Conservation (phyloP, 2,329 filamentous ascomycete species). For the Fusarium albidum region DNA sequence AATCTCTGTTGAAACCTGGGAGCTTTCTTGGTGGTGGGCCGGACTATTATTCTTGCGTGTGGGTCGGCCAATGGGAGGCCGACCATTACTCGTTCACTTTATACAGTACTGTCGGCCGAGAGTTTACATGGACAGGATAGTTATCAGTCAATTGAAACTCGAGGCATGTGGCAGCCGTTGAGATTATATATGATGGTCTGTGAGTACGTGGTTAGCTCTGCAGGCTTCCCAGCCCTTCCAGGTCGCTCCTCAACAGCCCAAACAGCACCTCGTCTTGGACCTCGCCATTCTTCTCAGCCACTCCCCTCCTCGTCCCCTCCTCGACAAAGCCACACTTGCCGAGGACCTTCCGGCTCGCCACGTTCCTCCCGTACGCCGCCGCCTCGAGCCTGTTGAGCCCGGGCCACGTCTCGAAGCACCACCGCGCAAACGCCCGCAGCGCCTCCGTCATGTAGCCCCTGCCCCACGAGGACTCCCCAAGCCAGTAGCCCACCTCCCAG, state of each 20-base stretch:
- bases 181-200: no score
- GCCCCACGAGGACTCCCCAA: constrained; percentile 54
- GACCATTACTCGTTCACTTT: constrained; percentile 41
- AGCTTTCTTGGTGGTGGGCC: constrained; percentile 44
- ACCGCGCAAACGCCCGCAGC: constrained; percentile 48
- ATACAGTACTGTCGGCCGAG: constrained; percentile 21
- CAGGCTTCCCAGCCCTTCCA: constrained; percentile 5
- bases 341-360: constrained; percentile 53
- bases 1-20: constrained; percentile 40
- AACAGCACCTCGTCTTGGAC: constrained; percentile 49
- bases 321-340: constrained; percentile 51
- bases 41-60: constrained; percentile 45
- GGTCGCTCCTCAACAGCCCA: constrained; percentile 51
- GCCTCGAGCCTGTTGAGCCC: constrained; percentile 54
- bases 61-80: constrained; percentile 39
- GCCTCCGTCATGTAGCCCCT: constrained; percentile 55
- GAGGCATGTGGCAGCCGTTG: no score
- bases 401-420: constrained; percentile 54
- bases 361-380: constrained; percentile 47
- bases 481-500: constrained; percentile 60
- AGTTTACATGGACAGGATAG: constrained; percentile 11
- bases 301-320: constrained; percentile 54
- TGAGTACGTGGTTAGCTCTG: no score
- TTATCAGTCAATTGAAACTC: not conserved
- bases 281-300: constrained; percentile 52